These are phyloP conservation scores for Fomitopsis betulina DNA, from an alignment of 1,284 basidiomycete species.

Conservation along the genomic window DNA sequence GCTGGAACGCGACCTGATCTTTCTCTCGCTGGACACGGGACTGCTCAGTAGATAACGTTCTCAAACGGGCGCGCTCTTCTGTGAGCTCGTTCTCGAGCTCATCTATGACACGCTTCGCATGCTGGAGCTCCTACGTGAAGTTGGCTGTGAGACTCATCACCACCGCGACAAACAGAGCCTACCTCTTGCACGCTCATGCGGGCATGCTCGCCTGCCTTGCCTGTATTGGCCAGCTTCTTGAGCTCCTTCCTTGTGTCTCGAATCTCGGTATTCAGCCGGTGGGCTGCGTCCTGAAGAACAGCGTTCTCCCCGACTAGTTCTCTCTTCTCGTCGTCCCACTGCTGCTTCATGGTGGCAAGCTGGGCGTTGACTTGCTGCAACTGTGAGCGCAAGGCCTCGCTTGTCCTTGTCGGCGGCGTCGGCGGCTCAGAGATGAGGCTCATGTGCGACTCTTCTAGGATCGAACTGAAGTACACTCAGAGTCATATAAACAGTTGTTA, in stretches of 20 bases:
- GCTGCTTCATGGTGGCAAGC: slow-evolving; percentile 55
- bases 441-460: slow-evolving; percentile 43
- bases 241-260: slow-evolving; percentile 53
- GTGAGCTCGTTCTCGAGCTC: slow-evolving; percentile 67
- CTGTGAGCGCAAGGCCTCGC: slow-evolving; percentile 53
- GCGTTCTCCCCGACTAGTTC: slow-evolving; percentile 65
- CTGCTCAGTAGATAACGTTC: slow-evolving; percentile 60
- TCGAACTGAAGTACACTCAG: slow-evolving; percentile 35
- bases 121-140: slow-evolving; percentile 56
- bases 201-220: slow-evolving; percentile 40
- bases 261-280: slow-evolving; percentile 57
- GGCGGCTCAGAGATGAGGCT: slow-evolving; percentile 51
- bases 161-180: slow-evolving; percentile 15
- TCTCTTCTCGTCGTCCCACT: slow-evolving; percentile 64
- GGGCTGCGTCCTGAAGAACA: slow-evolving; percentile 62
- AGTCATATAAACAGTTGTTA: not conserved
- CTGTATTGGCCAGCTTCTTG: slow-evolving; percentile 46
- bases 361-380: slow-evolving; percentile 56
- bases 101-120: slow-evolving; percentile 55
- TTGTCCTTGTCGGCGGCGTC: slow-evolving; percentile 59
- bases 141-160: not conserved
- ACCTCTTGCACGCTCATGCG: slow-evolving; percentile 54
- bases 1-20: slow-evolving; percentile 52
- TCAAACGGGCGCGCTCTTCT: slow-evolving; percentile 59
- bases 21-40: slow-evolving; percentile 56